Percentiles rank a stretch among this genome's conserved stretches.
phyloP scores from a whole-genome alignment of 805 yeast species.

The Candida alai region DNA sequence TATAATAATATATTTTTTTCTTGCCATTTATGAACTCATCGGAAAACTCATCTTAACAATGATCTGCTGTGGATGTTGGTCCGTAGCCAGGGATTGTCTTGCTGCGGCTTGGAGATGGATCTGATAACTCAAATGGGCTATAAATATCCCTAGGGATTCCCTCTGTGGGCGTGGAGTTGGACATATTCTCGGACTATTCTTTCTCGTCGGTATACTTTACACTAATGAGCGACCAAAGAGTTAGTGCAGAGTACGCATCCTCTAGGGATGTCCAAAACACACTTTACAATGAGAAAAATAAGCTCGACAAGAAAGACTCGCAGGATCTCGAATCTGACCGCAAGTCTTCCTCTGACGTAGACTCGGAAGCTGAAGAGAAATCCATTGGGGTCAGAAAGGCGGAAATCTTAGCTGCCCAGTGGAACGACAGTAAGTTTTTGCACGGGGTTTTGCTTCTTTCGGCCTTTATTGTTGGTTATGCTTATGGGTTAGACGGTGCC shows the following conservation, averaged over 20 bases:
- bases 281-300: not conserved
- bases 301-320: not conserved
- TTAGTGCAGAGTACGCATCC: not conserved
- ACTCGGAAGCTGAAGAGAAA: slow-evolving; percentile 12
- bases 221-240: not conserved
- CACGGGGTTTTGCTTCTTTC: slow-evolving; percentile 43
- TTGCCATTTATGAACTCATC: too few species aligned
- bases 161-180: too few species aligned
- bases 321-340: slow-evolving; percentile 1
- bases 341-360: slow-evolving; percentile 2
- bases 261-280: slow-evolving; percentile 1
- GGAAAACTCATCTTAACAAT: too few species aligned
- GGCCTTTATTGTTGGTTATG: slow-evolving; percentile 53
- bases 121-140: not conserved
- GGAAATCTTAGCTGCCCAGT: slow-evolving; percentile 53
- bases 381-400: slow-evolving; percentile 54
- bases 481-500: slow-evolving; percentile 55
- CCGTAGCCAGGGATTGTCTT: too few species aligned
- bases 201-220: too few species aligned
- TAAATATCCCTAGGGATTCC: too few species aligned
- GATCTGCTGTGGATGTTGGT: too few species aligned
- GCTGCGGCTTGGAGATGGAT: slow-evolving; percentile 3
- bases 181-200: too few species aligned
- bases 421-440: slow-evolving; percentile 26
- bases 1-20: too few species aligned